These are phyloP conservation scores for Chrysosporium keratinophilum DNA, from an alignment of 2,329 filamentous ascomycete species.

Conservation along the genomic window DNA sequence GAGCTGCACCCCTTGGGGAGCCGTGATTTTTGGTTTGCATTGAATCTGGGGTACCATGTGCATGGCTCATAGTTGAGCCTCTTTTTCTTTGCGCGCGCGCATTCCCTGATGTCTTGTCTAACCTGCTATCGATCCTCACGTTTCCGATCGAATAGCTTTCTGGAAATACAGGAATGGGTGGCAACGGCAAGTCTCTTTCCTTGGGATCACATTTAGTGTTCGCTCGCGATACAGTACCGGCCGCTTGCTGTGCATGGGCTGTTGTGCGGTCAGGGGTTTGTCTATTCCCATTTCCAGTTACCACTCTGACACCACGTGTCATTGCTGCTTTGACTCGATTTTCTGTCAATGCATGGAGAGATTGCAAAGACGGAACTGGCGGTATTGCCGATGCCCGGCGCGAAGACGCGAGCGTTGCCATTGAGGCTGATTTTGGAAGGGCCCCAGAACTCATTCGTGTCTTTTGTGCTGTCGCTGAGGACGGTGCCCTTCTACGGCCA, in stretches of 20 bases:
- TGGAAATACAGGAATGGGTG: constrained; percentile 4
- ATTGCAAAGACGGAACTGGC: neutral
- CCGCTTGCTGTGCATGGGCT: neutral
- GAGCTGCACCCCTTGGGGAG: neutral
- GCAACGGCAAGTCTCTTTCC: constrained; percentile 5
- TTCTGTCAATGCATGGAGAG: neutral
- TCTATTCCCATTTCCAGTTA: neutral
- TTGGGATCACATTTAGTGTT: neutral
- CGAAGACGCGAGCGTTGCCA: constrained; percentile 3
- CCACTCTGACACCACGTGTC: neutral
- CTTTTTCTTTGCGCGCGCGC: neutral
- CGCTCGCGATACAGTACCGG: neutral
- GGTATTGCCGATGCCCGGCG: neutral
- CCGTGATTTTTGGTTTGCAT: neutral
- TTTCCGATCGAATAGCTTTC: constrained; percentile 11
- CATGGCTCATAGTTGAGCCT: neutral
- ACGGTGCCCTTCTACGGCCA: neutral
- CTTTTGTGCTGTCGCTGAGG: neutral
- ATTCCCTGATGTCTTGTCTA: neutral
- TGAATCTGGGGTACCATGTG: neutral
- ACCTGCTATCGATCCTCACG: neutral
- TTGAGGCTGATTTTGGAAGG: constrained; percentile 4
- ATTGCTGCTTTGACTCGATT: neutral
- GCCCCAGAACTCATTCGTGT: neutral
- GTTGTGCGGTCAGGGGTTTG: neutral